Conservation (phyloP, 805 yeast genomes). For the Lipomyces japonicus region DNA sequence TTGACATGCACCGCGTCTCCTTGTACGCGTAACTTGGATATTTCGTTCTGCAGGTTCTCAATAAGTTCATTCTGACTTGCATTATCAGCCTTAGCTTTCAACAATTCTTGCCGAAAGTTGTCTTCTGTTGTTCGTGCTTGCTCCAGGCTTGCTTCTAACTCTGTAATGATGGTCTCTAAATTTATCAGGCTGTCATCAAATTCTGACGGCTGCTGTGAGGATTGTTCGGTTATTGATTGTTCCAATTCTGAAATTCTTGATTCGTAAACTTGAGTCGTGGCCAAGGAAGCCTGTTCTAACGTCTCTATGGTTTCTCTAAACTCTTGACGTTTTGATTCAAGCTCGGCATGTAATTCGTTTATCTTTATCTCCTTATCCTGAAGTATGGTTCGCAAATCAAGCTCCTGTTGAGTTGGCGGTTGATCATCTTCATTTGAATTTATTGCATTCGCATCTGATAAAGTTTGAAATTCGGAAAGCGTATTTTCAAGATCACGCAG, state of each 20-base stretch:
- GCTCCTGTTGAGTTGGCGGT: constrained; percentile 22
- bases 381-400: constrained; percentile 33
- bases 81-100: constrained; percentile 1
- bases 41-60: constrained; percentile 25
- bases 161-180: constrained; percentile 30
- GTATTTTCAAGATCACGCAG: constrained; percentile 49
- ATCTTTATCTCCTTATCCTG: constrained; percentile 35
- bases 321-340: constrained; percentile 35
- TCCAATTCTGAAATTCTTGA: constrained; percentile 16
- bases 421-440: constrained; percentile 30
- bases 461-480: constrained; percentile 41
- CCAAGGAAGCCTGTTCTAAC: constrained; percentile 19
- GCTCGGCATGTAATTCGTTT: constrained; percentile 30
- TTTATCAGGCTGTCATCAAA: constrained; percentile 30
- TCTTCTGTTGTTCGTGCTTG: constrained; percentile 30
- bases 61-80: constrained; percentile 26
- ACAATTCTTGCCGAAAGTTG: not conserved
- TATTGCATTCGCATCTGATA: constrained; percentile 20
- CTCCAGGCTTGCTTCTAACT: constrained; percentile 31
- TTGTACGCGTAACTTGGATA: not conserved
- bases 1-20: not conserved
- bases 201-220: constrained; percentile 26
- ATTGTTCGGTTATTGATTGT: constrained; percentile 20
- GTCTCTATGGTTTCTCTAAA: constrained; percentile 35
- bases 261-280: constrained; percentile 25